phyloP scores from a whole-genome alignment of 2,329 filamentous ascomycete species.

The Penicillium sp. region DNA sequence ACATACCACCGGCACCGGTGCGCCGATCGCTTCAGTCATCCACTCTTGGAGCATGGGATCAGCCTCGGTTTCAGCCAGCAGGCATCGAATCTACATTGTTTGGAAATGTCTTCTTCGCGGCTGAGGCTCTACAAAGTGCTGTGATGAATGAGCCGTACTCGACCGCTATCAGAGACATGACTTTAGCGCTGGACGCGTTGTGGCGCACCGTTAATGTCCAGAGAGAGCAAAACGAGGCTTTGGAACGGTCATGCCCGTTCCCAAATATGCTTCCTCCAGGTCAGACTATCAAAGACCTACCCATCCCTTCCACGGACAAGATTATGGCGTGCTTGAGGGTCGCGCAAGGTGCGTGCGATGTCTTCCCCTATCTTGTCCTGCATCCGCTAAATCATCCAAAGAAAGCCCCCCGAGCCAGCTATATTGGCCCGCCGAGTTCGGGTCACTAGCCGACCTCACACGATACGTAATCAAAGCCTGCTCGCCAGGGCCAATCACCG shows the following conservation, averaged over 20 bases:
- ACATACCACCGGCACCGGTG: background rate
- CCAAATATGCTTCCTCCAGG: slow-evolving; percentile 7
- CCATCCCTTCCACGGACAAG: slow-evolving; percentile 13
- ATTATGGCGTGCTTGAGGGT: slow-evolving; percentile 16
- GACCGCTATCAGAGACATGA: background rate
- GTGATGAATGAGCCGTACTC: background rate
- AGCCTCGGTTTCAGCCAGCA: background rate
- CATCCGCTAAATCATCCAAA: background rate
- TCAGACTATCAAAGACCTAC: slow-evolving; percentile 1
- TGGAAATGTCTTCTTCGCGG: slow-evolving; percentile 14
- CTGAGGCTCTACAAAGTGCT: background rate
- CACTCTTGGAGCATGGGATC: background rate
- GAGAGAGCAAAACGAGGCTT: slow-evolving; percentile 14
- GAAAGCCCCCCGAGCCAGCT: background rate
- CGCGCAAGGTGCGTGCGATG: slow-evolving; percentile 5
- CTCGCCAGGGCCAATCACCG: slow-evolving; percentile 16
- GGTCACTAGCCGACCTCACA: slow-evolving; percentile 18
- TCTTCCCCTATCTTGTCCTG: background rate
- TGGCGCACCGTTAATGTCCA: background rate
- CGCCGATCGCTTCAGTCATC: background rate
- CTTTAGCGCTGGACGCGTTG: slow-evolving; percentile 3
- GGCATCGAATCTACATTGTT: slow-evolving; percentile 16
- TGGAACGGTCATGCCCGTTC: slow-evolving; percentile 10
- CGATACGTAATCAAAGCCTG: slow-evolving; percentile 20
- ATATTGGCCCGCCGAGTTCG: slow-evolving; percentile 23